Base-by-base conservation (phyloP, 306 rosid species). In the Sindora glabra region DNA sequence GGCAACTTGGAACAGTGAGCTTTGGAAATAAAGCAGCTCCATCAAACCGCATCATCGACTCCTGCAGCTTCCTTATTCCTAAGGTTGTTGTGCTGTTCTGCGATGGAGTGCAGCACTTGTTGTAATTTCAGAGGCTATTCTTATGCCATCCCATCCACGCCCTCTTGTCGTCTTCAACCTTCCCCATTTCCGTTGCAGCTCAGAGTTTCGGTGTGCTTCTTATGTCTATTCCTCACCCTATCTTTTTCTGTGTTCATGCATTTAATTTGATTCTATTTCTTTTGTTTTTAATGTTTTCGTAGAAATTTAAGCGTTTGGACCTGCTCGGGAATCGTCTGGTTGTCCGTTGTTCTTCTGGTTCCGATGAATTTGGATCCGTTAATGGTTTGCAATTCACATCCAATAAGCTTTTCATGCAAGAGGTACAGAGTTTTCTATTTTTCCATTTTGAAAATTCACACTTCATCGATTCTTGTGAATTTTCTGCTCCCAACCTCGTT, bases 371-470 rank as follows among this genome's bases (percentile, higher is more conserved):
- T 72, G 79, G 75, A 64, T 65, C 87, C 27, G 48, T 65, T 45
- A 72, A 84, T 50, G 91, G 89, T 18, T 77, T 80, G 67, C 77
- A 84, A 18, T 44, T 64, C 48, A 71, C 84, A 42, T 87, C 97
- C 74, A 86, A 79, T 72, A 86, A 82, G 65, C 89, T 89, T 70
- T 94, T 94, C 65, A 61, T 77, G 78, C 84, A 86, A 37, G 99
- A 94, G 99, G 99, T 92, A 41, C 30, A 50, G 33, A 14, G 33
- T 56, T 46, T 58, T 22, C 53, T 65, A 4, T 8, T 48, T 27
- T 56, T 68, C 52, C 50, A 39, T 41, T 11, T 52, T 32, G 3
- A 25, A 25, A 0, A 47, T 29, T 51, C 55, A 22, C 15, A 18
- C 34, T 24, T 55, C 48, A 45, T 47, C 17, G 11, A 48, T 19